phyloP scores from a whole-genome alignment of 192 early-diverging fungal species.

The Pecoramyces ruminantium region DNA sequence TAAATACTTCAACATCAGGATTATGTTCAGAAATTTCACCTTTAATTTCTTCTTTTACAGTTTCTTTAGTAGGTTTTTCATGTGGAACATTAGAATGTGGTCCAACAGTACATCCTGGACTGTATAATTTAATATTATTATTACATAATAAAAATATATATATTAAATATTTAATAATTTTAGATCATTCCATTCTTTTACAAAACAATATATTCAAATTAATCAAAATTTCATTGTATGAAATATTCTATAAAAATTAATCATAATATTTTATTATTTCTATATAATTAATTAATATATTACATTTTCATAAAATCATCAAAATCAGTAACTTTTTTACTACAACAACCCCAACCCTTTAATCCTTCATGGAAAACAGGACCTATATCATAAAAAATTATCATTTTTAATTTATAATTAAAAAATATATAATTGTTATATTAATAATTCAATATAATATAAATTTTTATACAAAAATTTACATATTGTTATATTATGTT shows the following conservation, averaged over 20 bases:
- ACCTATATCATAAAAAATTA: too few relatives aligned
- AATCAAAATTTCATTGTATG: too few relatives aligned
- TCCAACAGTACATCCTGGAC: slow-evolving; percentile 72
- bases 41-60: not conserved
- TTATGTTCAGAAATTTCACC: not conserved
- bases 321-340: not conserved
- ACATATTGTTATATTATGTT: too few relatives aligned
- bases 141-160: too few relatives aligned
- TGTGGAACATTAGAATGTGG: slow-evolving; percentile 30
- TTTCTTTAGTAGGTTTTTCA: not conserved
- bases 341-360: slow-evolving; percentile 3
- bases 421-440: too few relatives aligned
- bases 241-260: too few relatives aligned
- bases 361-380: slow-evolving; percentile 93
- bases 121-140: slow-evolving; percentile 8
- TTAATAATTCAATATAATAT: too few relatives aligned
- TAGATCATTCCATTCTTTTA: too few relatives aligned
- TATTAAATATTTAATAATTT: too few relatives aligned
- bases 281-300: not conserved
- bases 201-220: too few relatives aligned
- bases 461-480: too few relatives aligned
- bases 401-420: too few relatives aligned
- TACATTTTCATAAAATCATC: not conserved
- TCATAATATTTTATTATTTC: not conserved
- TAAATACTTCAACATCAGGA: not conserved